These are phyloP conservation scores for Myriosclerotinia duriaeana DNA, from an alignment of 2,329 filamentous ascomycete species.

Conservation along the genomic window DNA sequence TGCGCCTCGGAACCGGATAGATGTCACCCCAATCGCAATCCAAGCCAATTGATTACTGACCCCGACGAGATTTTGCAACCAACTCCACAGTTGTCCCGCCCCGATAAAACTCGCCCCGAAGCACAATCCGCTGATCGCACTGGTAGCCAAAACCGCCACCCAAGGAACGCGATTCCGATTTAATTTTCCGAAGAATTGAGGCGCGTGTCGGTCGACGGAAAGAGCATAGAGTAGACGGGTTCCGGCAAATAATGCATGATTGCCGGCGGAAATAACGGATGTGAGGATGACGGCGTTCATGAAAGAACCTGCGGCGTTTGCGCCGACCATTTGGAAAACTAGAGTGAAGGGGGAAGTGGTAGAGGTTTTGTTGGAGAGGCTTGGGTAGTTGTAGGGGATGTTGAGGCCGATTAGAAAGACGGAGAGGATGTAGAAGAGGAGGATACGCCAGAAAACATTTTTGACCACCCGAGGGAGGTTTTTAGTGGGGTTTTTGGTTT, in stretches of 20 bases:
- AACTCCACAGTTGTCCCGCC: slow-evolving; percentile 63
- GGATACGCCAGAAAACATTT: slow-evolving; percentile 62
- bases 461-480: slow-evolving; percentile 63
- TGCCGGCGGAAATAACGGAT: slow-evolving; percentile 57
- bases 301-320: slow-evolving; percentile 54
- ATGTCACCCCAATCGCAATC: slow-evolving; percentile 63
- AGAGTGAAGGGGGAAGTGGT: slow-evolving; percentile 58
- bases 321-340: slow-evolving; percentile 59
- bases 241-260: slow-evolving; percentile 58
- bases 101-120: slow-evolving; percentile 66
- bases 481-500: slow-evolving; percentile 61
- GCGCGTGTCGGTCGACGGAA: slow-evolving; percentile 55
- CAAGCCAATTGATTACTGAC: slow-evolving; percentile 68
- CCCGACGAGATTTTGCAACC: slow-evolving; percentile 66
- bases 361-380: slow-evolving; percentile 46
- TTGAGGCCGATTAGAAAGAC: slow-evolving; percentile 58
- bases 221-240: slow-evolving; percentile 57
- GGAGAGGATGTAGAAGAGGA: slow-evolving; percentile 51
- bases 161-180: slow-evolving; percentile 53
- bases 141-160: slow-evolving; percentile 55
- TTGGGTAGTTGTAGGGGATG: slow-evolving; percentile 55
- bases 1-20: slow-evolving; percentile 62
- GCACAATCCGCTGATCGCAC: slow-evolving; percentile 56
- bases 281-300: slow-evolving; percentile 63
- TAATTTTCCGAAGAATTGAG: slow-evolving; percentile 51